A percentile compares a stretch with the other conserved stretches of the same genome.
Evolutionary conservation across 305 asterid genomes (phyloP).

Genomic region (Euphrasia arctica): DNA sequence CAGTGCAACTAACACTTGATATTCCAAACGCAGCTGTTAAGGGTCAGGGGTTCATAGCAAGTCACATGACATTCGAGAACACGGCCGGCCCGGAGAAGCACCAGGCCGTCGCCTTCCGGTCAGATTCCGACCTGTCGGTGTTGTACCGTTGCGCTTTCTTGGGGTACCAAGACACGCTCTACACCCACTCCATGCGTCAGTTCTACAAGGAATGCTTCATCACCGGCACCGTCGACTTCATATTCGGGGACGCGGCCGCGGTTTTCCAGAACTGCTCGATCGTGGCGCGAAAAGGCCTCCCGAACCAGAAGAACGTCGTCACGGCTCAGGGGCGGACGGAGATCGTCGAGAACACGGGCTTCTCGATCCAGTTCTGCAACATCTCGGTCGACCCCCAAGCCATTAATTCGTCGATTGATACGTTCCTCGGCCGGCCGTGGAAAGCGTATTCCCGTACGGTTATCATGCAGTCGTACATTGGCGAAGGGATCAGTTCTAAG

Average conservation of each 20-base stretch:
- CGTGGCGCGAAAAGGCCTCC: slow-evolving; percentile 5
- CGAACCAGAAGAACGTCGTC: slow-evolving; percentile 6
- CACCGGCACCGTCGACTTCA: slow-evolving; percentile 8
- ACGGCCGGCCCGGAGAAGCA: slow-evolving; percentile 8
- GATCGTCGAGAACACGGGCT: background rate
- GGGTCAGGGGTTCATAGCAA: background rate
- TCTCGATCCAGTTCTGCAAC: slow-evolving; percentile 10
- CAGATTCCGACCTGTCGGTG: slow-evolving; percentile 4
- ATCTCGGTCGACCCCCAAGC: background rate
- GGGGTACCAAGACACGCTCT: background rate
- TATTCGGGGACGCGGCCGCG: background rate
- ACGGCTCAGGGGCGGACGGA: background rate
- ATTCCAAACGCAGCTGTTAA: background rate
- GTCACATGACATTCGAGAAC: slow-evolving; percentile 5
- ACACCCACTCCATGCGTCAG: background rate
- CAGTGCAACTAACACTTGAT: too few relatives aligned
- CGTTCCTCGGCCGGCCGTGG: slow-evolving; percentile 81
- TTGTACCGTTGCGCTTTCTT: background rate
- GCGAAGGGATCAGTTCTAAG: slow-evolving; percentile 43
- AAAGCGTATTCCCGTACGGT: slow-evolving; percentile 54
- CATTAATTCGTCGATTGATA: slow-evolving; percentile 1
- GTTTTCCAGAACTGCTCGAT: slow-evolving; percentile 7
- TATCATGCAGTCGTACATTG: slow-evolving; percentile 53
- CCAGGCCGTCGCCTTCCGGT: slow-evolving; percentile 10
- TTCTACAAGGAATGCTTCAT: slow-evolving; percentile 2